These are phyloP conservation scores for Ulota crispa DNA, from an alignment of 225 moss, liverwort and hornwort genomes.

Conservation along the genomic window DNA sequence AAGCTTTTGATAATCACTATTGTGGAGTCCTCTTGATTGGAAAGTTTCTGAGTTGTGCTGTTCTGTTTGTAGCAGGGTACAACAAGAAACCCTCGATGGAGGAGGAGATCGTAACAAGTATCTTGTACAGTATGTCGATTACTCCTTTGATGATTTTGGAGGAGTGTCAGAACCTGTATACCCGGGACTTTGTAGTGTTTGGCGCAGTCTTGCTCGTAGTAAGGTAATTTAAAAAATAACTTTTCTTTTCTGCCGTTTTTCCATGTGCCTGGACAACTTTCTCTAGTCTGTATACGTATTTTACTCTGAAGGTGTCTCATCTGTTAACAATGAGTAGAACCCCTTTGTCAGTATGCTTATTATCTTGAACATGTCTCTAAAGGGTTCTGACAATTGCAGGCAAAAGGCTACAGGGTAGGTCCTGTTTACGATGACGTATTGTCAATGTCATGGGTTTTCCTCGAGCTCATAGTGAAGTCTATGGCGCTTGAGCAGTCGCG, in stretches of 20 bases:
- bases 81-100: slow-evolving; percentile 80
- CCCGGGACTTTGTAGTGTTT: slow-evolving; percentile 97
- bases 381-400: slow-evolving; percentile 50
- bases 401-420: slow-evolving; percentile 97
- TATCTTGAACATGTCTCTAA: slow-evolving; percentile 6
- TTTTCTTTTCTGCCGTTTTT: background rate
- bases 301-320: background rate
- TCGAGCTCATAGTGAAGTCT: slow-evolving; percentile 97
- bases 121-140: slow-evolving; percentile 97
- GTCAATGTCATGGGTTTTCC: slow-evolving; percentile 97
- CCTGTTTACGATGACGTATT: slow-evolving; percentile 97
- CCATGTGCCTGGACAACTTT: background rate
- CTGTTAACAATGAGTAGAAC: background rate
- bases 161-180: slow-evolving; percentile 89
- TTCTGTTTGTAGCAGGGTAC: slow-evolving; percentile 69
- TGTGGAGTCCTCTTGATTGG: slow-evolving; percentile 1
- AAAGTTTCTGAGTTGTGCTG: slow-evolving; percentile 16
- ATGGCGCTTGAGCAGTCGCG: slow-evolving; percentile 99
- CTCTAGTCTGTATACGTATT: background rate
- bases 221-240: slow-evolving; percentile 51
- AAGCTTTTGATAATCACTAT: background rate
- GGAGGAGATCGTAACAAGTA: slow-evolving; percentile 81
- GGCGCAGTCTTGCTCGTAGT: slow-evolving; percentile 98
- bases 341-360: background rate
- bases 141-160: slow-evolving; percentile 96